Evolutionary conservation across 495 filamentous ascomycete genomes (phyloP).

Genomic region (Aspergillus taichungensis): DNA sequence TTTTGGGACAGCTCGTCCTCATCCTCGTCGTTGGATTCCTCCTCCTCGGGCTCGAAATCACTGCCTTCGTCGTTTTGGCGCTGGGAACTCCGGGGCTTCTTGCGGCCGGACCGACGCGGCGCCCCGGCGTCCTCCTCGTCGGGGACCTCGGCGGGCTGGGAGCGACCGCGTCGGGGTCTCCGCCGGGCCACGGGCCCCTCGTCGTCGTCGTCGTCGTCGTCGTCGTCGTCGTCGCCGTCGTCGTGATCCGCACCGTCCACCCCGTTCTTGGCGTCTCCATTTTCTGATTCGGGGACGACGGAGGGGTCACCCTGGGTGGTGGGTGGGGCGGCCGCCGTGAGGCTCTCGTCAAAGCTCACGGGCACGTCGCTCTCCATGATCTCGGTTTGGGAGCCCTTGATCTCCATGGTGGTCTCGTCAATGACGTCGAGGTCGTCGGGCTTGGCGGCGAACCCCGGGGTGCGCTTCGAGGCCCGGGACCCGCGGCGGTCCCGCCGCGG

Average conservation of each 20-base stretch:
- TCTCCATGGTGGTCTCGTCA: conserved; percentile 22
- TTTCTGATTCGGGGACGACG: conserved; percentile 43
- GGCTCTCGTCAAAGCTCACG: conserved; percentile 28
- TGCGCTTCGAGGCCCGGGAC: conserved; percentile 43
- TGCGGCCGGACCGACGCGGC: conserved; percentile 39
- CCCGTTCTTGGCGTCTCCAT: conserved; percentile 28
- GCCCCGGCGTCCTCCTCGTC: conserved; percentile 32
- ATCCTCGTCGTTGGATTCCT: conserved; percentile 53
- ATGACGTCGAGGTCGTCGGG: conserved; percentile 27
- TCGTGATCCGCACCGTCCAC: conserved; percentile 4
- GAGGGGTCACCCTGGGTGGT: too few species aligned
- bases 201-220: conserved; percentile 61
- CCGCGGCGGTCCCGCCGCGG: conserved; percentile 47
- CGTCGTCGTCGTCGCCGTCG: conserved; percentile 32
- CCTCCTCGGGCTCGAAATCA: conserved; percentile 76
- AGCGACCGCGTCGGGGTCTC: conserved; percentile 36
- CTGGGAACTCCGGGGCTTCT: conserved; percentile 42
- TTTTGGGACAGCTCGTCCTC: conserved; percentile 48
- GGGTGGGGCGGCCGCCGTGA: conserved; percentile 5
- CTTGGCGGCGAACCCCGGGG: conserved; percentile 32
- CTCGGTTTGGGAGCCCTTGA: conserved; percentile 32
- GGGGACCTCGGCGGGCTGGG: conserved; percentile 22
- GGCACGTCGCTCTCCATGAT: conserved; percentile 35
- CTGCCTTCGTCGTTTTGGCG: conserved; percentile 57
- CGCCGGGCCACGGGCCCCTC: conserved; percentile 51